Evolutionary conservation across 768 basidiomycete species (phyloP).

Genomic region (Cubamyces sp.): DNA sequence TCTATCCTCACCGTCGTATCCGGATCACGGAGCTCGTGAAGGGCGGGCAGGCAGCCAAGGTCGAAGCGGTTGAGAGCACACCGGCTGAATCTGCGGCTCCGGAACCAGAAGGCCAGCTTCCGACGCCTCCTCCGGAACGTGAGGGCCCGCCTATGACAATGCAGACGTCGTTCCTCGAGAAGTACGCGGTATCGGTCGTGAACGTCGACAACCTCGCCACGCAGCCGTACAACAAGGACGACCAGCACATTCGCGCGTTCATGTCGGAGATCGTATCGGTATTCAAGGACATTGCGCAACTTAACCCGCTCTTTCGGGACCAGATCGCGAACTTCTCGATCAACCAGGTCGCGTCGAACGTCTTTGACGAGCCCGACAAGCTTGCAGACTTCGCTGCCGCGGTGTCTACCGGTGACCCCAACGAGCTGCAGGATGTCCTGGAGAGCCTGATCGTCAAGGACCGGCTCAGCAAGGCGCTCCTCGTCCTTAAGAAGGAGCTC

Average conservation of each 20-base stretch:
- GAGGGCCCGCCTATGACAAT: slow-evolving; percentile 51
- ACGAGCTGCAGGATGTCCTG: slow-evolving; percentile 91
- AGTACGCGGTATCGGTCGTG: slow-evolving; percentile 84
- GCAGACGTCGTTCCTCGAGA: slow-evolving; percentile 85
- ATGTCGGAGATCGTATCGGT: slow-evolving; percentile 96
- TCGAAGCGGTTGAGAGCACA: slow-evolving; percentile 38
- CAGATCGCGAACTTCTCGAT: slow-evolving; percentile 97
- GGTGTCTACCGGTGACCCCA: slow-evolving; percentile 89
- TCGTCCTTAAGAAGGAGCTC: slow-evolving; percentile 96
- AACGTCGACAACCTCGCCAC: slow-evolving; percentile 83
- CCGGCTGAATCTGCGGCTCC: slow-evolving; percentile 31
- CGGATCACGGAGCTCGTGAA: slow-evolving; percentile 86
- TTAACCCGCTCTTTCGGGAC: slow-evolving; percentile 97
- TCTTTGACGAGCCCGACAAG: slow-evolving; percentile 97
- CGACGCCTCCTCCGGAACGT: slow-evolving; percentile 38
- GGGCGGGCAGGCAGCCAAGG: slow-evolving; percentile 38
- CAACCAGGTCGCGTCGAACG: slow-evolving; percentile 88
- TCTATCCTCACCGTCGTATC: slow-evolving; percentile 92
- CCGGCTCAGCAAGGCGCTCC: slow-evolving; percentile 83
- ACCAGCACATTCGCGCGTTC: slow-evolving; percentile 94
- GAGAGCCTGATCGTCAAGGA: slow-evolving; percentile 88
- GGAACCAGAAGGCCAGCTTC: slow-evolving; percentile 48
- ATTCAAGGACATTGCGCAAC: slow-evolving; percentile 97
- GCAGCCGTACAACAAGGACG: slow-evolving; percentile 86
- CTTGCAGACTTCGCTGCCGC: slow-evolving; percentile 97